phyloP scores from a whole-genome alignment of 352 stramenopile species.

The Phytopythium sindhum region DNA sequence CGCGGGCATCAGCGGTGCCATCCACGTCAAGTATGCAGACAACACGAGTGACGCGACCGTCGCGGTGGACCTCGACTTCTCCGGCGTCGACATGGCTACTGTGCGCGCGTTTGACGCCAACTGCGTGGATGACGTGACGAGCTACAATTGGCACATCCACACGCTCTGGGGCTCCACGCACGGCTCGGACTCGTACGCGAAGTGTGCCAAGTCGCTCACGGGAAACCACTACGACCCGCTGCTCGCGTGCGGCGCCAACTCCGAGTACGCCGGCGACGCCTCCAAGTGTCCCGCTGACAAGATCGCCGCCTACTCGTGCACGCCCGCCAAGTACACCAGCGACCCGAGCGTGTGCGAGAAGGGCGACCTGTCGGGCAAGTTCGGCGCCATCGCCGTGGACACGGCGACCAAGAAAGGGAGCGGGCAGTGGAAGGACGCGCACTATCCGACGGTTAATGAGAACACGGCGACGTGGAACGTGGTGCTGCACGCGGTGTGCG shows the following conservation, averaged over 20 bases:
- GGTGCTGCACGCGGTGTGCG: constrained; percentile 59
- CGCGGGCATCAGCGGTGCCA: constrained; percentile 30
- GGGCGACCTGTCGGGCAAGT: constrained; percentile 57
- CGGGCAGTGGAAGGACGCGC: constrained; percentile 32
- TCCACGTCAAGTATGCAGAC: constrained; percentile 35
- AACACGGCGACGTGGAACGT: constrained; percentile 55
- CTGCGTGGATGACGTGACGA: constrained; percentile 33
- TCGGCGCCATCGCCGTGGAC: constrained; percentile 34
- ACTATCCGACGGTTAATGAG: constrained; percentile 42
- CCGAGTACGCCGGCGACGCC: constrained; percentile 31
- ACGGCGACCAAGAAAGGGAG: constrained; percentile 16
- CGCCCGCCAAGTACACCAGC: constrained; percentile 30
- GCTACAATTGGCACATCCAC: constrained; percentile 63
- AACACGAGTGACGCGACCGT: constrained; percentile 14
- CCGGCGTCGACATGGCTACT: constrained; percentile 16
- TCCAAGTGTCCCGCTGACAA: constrained; percentile 23
- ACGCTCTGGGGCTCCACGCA: constrained; percentile 34
- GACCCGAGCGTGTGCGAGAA: constrained; percentile 43
- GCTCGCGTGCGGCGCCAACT: constrained; percentile 39
- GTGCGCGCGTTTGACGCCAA: constrained; percentile 30
- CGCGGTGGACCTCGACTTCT: constrained; percentile 40
- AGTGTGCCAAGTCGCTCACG: constrained; percentile 39
- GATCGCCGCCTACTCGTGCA: constrained; percentile 37
- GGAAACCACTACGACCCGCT: constrained; percentile 59
- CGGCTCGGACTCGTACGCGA: constrained; percentile 30